Evolutionary conservation across 106 monocot genomes (phyloP).

Genomic region (Dioscorea dumetorum): DNA sequence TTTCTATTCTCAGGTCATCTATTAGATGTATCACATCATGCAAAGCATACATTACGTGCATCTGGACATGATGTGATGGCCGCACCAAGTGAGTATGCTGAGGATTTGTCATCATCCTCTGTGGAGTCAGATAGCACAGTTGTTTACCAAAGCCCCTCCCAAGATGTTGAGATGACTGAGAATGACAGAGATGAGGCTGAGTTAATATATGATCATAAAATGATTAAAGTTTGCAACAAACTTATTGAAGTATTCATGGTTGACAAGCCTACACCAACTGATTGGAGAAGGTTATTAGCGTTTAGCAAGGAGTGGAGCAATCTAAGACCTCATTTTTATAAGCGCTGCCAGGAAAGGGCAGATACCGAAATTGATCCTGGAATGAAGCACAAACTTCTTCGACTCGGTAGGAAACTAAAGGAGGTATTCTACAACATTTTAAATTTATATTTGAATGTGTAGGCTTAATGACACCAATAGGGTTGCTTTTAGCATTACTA

Average conservation of each 20-base stretch:
- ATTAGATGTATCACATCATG: too few relatives aligned
- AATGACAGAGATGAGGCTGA: conserved; percentile 12
- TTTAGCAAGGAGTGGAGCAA: conserved; percentile 86
- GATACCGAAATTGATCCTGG: conserved; percentile 63
- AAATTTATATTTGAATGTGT: neutral
- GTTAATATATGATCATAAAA: conserved; percentile 38
- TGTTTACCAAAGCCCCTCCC: conserved; percentile 3
- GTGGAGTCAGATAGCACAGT: neutral
- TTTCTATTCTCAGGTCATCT: too few relatives aligned
- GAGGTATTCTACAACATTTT: conserved; percentile 38
- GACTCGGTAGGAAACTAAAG: conserved; percentile 84
- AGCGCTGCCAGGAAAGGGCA: conserved; percentile 77
- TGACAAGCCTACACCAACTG: conserved; percentile 85
- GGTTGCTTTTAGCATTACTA: too few relatives aligned
- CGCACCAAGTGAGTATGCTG: conserved; percentile 32
- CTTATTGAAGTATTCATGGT: conserved; percentile 93
- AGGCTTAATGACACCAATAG: too few relatives aligned
- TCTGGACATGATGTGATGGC: conserved; percentile 21
- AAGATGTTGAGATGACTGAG: conserved; percentile 10
- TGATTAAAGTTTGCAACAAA: conserved; percentile 80
- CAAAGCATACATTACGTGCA: too few relatives aligned
- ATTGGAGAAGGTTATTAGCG: conserved; percentile 94
- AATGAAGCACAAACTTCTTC: conserved; percentile 81
- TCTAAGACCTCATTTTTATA: conserved; percentile 74
- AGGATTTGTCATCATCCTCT: conserved; percentile 18